These are phyloP conservation scores for Phytophthora sojae DNA, from an alignment of 352 stramenopile species.

Conservation along the genomic window DNA sequence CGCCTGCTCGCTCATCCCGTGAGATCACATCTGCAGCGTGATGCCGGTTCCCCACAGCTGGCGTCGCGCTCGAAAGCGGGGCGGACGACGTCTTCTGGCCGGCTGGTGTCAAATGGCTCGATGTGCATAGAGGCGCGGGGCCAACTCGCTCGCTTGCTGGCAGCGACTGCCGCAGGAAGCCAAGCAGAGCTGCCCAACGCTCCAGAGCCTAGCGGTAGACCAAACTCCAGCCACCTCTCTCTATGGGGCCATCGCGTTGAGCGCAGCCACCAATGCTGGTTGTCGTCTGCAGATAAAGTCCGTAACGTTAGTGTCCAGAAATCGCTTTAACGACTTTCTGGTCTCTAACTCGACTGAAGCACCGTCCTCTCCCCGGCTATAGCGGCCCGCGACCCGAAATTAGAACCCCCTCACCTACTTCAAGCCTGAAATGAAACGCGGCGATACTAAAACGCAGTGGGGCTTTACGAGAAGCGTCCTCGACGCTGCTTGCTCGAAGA, in stretches of 20 bases:
- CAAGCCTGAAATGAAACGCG: background rate
- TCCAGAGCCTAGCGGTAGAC: no score
- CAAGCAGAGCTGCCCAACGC: no score
- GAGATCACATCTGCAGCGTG: constrained; percentile 5
- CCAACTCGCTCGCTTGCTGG: background rate
- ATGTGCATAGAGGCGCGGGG: constrained; percentile 2
- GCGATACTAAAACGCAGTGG: background rate
- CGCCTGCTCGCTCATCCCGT: background rate
- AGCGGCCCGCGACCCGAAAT: constrained; percentile 2
- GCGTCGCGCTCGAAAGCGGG: background rate
- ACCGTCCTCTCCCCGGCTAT: background rate
- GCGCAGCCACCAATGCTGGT: no score
- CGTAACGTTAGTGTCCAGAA: no score
- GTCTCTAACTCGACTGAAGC: background rate
- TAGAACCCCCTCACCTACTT: constrained; percentile 13
- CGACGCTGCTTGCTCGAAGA: background rate
- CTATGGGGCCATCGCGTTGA: no score
- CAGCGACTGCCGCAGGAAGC: no score
- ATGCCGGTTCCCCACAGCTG: constrained; percentile 18
- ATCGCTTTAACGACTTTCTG: background rate
- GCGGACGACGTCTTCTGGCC: background rate
- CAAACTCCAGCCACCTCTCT: no score
- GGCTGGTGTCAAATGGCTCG: constrained; percentile 11
- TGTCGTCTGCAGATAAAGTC: no score
- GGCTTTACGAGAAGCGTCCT: background rate